phyloP scores from a whole-genome alignment of 108 stramenopile species.

The Nitzschia palea region DNA sequence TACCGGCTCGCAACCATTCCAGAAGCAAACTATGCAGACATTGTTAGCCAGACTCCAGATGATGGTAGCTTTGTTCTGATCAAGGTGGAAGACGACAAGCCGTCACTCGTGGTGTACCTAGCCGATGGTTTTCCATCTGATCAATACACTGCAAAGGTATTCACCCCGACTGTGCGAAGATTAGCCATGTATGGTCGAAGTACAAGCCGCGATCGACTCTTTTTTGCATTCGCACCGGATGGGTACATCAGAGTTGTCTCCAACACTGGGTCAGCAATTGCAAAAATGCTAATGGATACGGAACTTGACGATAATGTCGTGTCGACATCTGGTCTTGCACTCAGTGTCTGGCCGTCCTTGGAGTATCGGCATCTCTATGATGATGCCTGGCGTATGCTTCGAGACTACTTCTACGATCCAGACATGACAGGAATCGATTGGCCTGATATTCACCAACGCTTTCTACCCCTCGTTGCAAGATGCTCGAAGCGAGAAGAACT shows the following conservation, averaged over 20 bases:
- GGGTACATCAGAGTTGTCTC: slow-evolving; percentile 33
- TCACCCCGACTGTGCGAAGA: background rate
- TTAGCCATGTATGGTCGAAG: slow-evolving; percentile 30
- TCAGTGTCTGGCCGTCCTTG: slow-evolving; percentile 62
- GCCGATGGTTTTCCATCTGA: slow-evolving; percentile 55
- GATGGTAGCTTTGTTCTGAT: slow-evolving; percentile 47
- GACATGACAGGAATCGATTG: slow-evolving; percentile 65
- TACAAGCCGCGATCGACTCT: slow-evolving; percentile 36
- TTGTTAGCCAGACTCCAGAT: slow-evolving; percentile 55
- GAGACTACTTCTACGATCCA: slow-evolving; percentile 73
- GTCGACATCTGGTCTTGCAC: slow-evolving; percentile 25
- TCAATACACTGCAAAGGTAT: slow-evolving; percentile 17
- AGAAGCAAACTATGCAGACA: slow-evolving; percentile 33
- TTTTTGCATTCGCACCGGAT: slow-evolving; percentile 31
- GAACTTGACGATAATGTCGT: slow-evolving; percentile 44
- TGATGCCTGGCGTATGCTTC: slow-evolving; percentile 74
- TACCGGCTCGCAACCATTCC: slow-evolving; percentile 60
- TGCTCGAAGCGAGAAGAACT: slow-evolving; percentile 69
- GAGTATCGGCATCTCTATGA: slow-evolving; percentile 76
- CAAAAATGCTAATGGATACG: slow-evolving; percentile 14
- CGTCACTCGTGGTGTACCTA: slow-evolving; percentile 27
- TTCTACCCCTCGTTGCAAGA: slow-evolving; percentile 55
- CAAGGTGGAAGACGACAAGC: slow-evolving; percentile 4
- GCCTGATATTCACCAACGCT: slow-evolving; percentile 59
- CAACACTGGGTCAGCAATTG: slow-evolving; percentile 21